These are phyloP conservation scores for Penicillium sp. DNA, from an alignment of 2,329 filamentous ascomycete species.

Conservation along the genomic window DNA sequence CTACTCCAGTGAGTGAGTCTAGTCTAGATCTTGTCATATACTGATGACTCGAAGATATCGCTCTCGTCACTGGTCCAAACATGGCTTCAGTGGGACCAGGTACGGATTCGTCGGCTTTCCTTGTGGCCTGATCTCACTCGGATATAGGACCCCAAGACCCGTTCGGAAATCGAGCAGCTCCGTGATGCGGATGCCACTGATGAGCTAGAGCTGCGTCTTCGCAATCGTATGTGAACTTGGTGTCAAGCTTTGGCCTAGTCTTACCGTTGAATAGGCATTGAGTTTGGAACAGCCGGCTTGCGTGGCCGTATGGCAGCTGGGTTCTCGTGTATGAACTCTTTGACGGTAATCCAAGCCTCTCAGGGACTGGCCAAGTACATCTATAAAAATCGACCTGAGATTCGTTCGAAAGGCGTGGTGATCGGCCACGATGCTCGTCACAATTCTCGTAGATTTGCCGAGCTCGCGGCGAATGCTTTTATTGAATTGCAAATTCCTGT, in stretches of 20 bases:
- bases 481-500: conserved; percentile 54
- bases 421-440: conserved; percentile 59
- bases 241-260: too few species aligned
- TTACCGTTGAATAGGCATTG: conserved; percentile 42
- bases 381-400: conserved; percentile 40
- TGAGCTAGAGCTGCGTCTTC: conserved; percentile 51
- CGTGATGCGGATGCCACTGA: conserved; percentile 41
- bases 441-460: conserved; percentile 57
- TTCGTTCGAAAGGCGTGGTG: conserved; percentile 48
- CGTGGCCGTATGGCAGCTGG: conserved; percentile 61
- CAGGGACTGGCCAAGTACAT: conserved; percentile 60
- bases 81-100: conserved; percentile 55
- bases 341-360: conserved; percentile 58
- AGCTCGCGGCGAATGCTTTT: conserved; percentile 56
- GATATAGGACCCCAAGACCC: conserved; percentile 46
- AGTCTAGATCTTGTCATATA: neutral
- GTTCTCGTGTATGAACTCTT: conserved; percentile 55
- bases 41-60: conserved; percentile 27
- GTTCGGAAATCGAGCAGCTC: conserved; percentile 50
- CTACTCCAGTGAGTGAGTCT: neutral
- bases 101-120: conserved; percentile 18
- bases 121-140: conserved; percentile 16
- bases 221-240: conserved; percentile 41
- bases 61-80: conserved; percentile 44
- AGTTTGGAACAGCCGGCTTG: conserved; percentile 58